A percentile compares a stretch with the other conserved stretches of the same genome.
These are phyloP conservation scores for Populus pruinosa DNA, from an alignment of 345 rosid genomes.

Conservation along the genomic window DNA sequence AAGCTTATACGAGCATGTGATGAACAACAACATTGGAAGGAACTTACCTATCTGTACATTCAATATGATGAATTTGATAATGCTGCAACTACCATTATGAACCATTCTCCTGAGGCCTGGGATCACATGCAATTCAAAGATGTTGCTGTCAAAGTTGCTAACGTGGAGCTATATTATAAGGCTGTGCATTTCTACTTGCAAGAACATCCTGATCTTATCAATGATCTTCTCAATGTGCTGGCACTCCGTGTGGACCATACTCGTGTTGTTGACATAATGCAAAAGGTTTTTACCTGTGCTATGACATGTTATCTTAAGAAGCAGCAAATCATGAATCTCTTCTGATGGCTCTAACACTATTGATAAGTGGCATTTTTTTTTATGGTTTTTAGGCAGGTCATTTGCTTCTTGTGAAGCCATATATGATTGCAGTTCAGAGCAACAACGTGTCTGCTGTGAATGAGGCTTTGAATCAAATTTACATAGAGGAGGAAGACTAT, in stretches of 20 bases:
- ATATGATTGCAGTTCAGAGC: conserved; percentile 96
- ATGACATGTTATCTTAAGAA: not conserved
- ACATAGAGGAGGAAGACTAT: conserved; percentile 93
- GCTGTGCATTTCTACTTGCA: conserved; percentile 98
- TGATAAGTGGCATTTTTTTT: not conserved
- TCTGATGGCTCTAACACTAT: not conserved
- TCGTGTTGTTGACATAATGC: conserved; percentile 96
- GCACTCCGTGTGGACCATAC: conserved; percentile 93
- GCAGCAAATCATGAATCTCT: not conserved
- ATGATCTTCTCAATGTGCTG: conserved; percentile 89
- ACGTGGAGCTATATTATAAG: conserved; percentile 90
- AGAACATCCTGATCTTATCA: conserved; percentile 94
- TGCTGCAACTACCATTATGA: conserved; percentile 98
- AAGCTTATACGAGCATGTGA: conserved; percentile 97
- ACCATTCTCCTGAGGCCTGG: conserved; percentile 99
- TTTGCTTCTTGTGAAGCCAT: conserved; percentile 86
- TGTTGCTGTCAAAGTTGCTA: conserved; percentile 87
- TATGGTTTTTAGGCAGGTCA: conserved; percentile 80
- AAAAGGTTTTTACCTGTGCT: conserved; percentile 52
- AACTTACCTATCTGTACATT: conserved; percentile 83
- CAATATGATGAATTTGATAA: conserved; percentile 95
- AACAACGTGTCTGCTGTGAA: conserved; percentile 89
- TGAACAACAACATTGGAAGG: conserved; percentile 98
- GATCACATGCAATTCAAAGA: conserved; percentile 99
- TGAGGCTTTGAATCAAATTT: conserved; percentile 88